phyloP scores from a whole-genome alignment of 192 early-diverging fungal species.

The Coemansia reversa region DNA sequence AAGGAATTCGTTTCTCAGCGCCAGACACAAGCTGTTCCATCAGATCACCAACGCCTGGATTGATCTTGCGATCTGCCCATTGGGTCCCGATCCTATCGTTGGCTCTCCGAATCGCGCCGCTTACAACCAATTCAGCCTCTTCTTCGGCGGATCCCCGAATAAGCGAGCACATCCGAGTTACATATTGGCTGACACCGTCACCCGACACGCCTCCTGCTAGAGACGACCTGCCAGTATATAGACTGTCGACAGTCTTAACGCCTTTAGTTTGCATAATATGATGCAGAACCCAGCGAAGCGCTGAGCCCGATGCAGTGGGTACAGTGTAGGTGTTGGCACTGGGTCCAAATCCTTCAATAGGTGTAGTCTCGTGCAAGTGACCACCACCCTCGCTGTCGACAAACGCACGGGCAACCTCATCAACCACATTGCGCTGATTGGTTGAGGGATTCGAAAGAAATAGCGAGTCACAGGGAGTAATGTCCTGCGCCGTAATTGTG shows the following conservation, averaged over 20 bases:
- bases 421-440: constrained; percentile 26
- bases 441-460: constrained; percentile 27
- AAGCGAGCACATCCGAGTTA: constrained; percentile 45
- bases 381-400: constrained; percentile 54
- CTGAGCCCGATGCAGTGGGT: constrained; percentile 43
- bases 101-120: constrained; percentile 23
- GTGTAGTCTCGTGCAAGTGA: constrained; percentile 46
- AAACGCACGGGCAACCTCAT: constrained; percentile 51
- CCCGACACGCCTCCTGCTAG: constrained; percentile 49
- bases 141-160: constrained; percentile 46
- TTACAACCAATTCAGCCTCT: constrained; percentile 45
- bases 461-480: constrained; percentile 48
- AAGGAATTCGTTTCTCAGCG: constrained; percentile 48
- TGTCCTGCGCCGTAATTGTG: constrained; percentile 37
- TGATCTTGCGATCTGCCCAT: constrained; percentile 17
- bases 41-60: constrained; percentile 23
- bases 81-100: constrained; percentile 10
- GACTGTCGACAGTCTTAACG: constrained; percentile 30
- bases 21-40: constrained; percentile 45
- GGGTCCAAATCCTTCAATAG: constrained; percentile 37
- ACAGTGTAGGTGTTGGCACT: constrained; percentile 25
- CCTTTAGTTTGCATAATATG: constrained; percentile 47
- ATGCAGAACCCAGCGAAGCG: constrained; percentile 47
- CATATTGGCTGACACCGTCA: constrained; percentile 44
- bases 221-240: constrained; percentile 47